Evolutionary conservation across 768 basidiomycete species (phyloP), one percentile per base, ranked within the genome.

Genomic region (Lepiota brunneoincarnata): DNA sequence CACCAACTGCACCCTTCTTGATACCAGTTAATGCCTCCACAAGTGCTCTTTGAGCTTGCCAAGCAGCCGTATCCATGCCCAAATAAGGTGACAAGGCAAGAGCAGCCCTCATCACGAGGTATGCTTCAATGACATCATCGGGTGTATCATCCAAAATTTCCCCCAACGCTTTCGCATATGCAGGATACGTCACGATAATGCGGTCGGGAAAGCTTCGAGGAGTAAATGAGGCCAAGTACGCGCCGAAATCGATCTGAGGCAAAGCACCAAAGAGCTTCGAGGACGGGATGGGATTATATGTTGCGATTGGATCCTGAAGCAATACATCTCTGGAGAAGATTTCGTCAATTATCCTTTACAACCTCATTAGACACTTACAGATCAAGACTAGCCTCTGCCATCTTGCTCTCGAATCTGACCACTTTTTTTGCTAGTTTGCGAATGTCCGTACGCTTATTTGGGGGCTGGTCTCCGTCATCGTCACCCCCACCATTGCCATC

Each of bases 201-300:
- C 81, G 80, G 18, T 77, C 72, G 1, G 91, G 91, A 73, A 83
- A 92, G 38, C 75, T 73, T 28, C 92, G 83, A 18, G 92, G 87
- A 0, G 88, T 81, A 65, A 92, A 95, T 0, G 90, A 75, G 0
- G 96, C 81, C 55, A 98, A 86, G 69, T 97, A 99, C n/a, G 83
- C 77, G 1, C 81, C 75, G 68, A 96, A 92, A 58, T 89, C 76
- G 59, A 99, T 81, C 65, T 93, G 82, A 1, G 88, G 81, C 4
- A 98, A 71, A 1, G 81, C 71, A 15, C 76, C 73, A 24, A 84
- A 84, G 54, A 98, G 79, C 36, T 88, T 86, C 14, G 79, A 75
- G 51, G 93, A 73, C 2, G 81, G 74, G 38, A 81, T 76, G 5
- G 93, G 93, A 66, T 98, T 98, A 70, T 99, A 98, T 0, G 92